Conservation (phyloP, 805 yeast species). For the Ogataea philodendri region DNA sequence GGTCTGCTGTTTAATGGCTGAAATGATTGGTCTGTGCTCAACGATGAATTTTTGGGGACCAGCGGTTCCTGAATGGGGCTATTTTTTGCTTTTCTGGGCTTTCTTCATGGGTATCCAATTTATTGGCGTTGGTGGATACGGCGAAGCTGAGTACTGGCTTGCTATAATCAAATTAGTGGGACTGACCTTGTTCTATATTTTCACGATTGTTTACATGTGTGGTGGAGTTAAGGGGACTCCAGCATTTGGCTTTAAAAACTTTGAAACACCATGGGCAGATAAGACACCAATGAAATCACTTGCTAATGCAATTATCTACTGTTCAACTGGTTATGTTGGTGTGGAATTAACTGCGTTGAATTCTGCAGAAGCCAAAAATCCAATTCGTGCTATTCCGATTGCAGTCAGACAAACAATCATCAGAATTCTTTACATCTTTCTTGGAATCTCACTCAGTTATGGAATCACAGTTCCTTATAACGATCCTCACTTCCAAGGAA, state of each 20-base stretch:
- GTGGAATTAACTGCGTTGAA: slow-evolving; percentile 52
- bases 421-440: slow-evolving; percentile 53
- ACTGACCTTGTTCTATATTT: slow-evolving; percentile 39
- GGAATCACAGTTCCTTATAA: slow-evolving; percentile 61
- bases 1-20: slow-evolving; percentile 51
- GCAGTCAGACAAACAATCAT: slow-evolving; percentile 57
- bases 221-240: slow-evolving; percentile 37
- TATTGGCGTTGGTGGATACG: slow-evolving; percentile 51
- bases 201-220: slow-evolving; percentile 35
- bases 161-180: slow-evolving; percentile 45
- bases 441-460: slow-evolving; percentile 52
- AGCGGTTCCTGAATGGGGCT: slow-evolving; percentile 53
- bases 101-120: slow-evolving; percentile 49
- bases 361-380: slow-evolving; percentile 62
- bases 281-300: slow-evolving; percentile 34
- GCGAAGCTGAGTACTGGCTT: slow-evolving; percentile 54
- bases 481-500: slow-evolving; percentile 44
- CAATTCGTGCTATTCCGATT: slow-evolving; percentile 53
- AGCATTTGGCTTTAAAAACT: slow-evolving; percentile 29
- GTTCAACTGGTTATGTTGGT: slow-evolving; percentile 77
- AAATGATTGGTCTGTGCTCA: slow-evolving; percentile 50
- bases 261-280: slow-evolving; percentile 57
- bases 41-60: slow-evolving; percentile 50
- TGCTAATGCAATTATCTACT: slow-evolving; percentile 49
- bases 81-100: slow-evolving; percentile 49